These are phyloP conservation scores for Neofusicoccum ribis DNA, from an alignment of 2,329 filamentous ascomycete genomes.

Conservation along the genomic window DNA sequence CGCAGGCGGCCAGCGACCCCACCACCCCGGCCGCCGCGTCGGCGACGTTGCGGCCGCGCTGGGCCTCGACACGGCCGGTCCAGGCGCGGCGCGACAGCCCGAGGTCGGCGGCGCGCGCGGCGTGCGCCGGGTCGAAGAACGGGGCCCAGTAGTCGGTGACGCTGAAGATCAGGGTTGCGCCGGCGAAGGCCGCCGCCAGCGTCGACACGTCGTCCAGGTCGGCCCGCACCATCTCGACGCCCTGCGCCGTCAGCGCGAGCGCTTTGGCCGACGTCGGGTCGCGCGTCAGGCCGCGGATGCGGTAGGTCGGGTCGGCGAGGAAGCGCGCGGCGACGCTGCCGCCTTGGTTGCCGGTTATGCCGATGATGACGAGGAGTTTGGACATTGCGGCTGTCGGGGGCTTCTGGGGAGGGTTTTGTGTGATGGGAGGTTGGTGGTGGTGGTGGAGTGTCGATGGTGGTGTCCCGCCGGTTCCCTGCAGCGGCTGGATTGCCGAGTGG, in stretches of 20 bases:
- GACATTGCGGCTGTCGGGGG: conserved; percentile 7
- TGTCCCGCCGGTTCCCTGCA: too few species aligned
- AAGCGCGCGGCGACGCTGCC: conserved; percentile 54
- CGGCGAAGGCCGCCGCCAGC: conserved; percentile 32
- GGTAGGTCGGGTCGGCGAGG: conserved; percentile 44
- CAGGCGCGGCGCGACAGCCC: conserved; percentile 7
- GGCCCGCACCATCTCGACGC: conserved; percentile 55
- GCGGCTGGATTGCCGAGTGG: too few species aligned
- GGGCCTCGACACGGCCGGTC: conserved; percentile 21
- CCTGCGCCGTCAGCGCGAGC: conserved; percentile 28
- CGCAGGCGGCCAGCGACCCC: conserved; percentile 19
- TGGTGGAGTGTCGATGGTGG: too few species aligned
- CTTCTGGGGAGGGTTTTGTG: too few species aligned
- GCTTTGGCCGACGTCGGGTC: conserved; percentile 28
- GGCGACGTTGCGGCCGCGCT: conserved; percentile 24
- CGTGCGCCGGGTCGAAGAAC: neutral
- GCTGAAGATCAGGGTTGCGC: conserved; percentile 52
- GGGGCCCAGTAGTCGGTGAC: conserved; percentile 49
- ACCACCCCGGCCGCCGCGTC: conserved; percentile 18
- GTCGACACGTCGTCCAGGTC: conserved; percentile 43
- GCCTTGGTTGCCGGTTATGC: conserved; percentile 42
- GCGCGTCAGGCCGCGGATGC: conserved; percentile 59
- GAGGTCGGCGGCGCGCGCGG: too few species aligned
- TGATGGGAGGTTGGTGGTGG: too few species aligned
- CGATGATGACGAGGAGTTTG: conserved; percentile 32